These are phyloP conservation scores for Hypoxylon sp. DNA, from an alignment of 2,329 filamentous ascomycete species.

Conservation along the genomic window DNA sequence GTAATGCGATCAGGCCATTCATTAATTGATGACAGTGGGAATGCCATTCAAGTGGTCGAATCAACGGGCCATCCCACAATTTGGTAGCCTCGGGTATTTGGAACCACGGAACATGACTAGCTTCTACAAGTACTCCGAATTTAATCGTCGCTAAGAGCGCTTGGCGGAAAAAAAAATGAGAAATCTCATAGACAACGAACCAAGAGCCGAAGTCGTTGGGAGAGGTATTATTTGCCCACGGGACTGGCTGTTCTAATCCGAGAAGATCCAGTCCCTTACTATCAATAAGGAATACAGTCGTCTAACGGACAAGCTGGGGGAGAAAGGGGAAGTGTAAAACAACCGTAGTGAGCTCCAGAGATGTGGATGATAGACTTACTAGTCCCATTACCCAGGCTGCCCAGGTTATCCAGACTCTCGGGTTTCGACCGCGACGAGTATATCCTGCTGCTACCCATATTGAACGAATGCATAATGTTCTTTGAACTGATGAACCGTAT, in stretches of 20 bases:
- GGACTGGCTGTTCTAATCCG: constrained; percentile 23
- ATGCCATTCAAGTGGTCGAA: constrained; percentile 40
- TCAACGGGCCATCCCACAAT: constrained; percentile 41
- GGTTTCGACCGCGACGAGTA: constrained; percentile 26
- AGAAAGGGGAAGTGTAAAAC: constrained; percentile 11
- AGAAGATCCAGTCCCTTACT: constrained; percentile 25
- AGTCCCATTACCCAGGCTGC: constrained; percentile 24
- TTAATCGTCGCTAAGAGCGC: constrained; percentile 44
- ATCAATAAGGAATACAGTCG: constrained; percentile 2
- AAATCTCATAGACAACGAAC: constrained; percentile 25
- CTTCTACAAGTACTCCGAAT: constrained; percentile 33
- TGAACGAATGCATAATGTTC: constrained; percentile 27
- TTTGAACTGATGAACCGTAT: constrained; percentile 28
- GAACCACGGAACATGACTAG: constrained; percentile 38
- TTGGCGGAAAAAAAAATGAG: constrained; percentile 36
- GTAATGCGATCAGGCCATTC: constrained; percentile 42
- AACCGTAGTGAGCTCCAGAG: constrained; percentile 11
- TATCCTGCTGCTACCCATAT: constrained; percentile 22
- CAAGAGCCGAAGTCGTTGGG: constrained; percentile 17
- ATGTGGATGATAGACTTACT: constrained; percentile 23
- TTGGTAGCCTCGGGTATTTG: constrained; percentile 45
- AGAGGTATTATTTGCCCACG: constrained; percentile 25
- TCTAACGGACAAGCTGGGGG: constrained; percentile 11
- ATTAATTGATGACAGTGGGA: constrained; percentile 40
- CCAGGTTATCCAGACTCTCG: constrained; percentile 36